Evolutionary conservation across 1,139 yeast genomes (phyloP).

Genomic region (Casaregolazyma suthepensis): DNA sequence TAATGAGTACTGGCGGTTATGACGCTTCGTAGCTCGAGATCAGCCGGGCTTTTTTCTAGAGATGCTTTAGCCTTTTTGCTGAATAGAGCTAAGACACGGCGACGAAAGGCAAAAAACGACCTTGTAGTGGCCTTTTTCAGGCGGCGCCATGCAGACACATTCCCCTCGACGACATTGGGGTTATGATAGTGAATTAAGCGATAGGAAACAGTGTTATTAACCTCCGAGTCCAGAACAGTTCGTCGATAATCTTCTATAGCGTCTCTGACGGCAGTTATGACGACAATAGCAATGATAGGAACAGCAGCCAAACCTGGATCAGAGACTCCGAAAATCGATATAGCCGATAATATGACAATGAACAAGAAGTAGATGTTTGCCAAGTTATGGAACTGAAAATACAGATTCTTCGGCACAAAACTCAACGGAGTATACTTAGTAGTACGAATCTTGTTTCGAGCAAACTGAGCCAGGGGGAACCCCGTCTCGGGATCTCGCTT

Average conservation of each 20-base stretch:
- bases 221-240: conserved; percentile 69
- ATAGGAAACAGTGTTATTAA: conserved; percentile 82
- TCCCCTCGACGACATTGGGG: conserved; percentile 64
- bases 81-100: conserved; percentile 2
- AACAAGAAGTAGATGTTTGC: conserved; percentile 81
- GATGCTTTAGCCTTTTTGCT: conserved; percentile 8
- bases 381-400: conserved; percentile 71
- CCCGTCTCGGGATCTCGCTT: conserved; percentile 50
- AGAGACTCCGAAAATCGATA: conserved; percentile 85
- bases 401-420: conserved; percentile 76
- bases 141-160: conserved; percentile 58
- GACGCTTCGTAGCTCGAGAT: conserved; percentile 18
- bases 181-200: conserved; percentile 63
- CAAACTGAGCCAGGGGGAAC: conserved; percentile 37
- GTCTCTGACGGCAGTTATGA: conserved; percentile 85
- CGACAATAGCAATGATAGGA: conserved; percentile 88
- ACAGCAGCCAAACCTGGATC: conserved; percentile 89
- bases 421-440: conserved; percentile 86
- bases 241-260: conserved; percentile 92
- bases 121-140: conserved; percentile 44
- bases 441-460: conserved; percentile 85
- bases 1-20: conserved; percentile 12
- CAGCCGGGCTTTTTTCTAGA: background rate
- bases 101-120: background rate
- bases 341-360: conserved; percentile 61